Evolutionary conservation across 2,329 filamentous ascomycete species (phyloP).

Genomic region (Diaporthe citrichinensis): DNA sequence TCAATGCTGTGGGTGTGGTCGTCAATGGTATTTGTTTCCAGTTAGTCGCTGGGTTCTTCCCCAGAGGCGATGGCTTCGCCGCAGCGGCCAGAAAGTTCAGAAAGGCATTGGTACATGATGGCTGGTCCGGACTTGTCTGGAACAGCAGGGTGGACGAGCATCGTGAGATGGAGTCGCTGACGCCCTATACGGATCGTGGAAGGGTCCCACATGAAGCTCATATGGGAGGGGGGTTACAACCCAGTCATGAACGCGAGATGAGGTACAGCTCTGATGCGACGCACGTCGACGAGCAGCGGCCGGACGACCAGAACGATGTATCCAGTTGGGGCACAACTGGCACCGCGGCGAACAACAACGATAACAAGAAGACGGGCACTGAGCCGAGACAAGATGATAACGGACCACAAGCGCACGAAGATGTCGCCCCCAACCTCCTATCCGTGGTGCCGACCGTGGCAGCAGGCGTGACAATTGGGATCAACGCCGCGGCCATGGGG

Average conservation of each 20-base stretch:
- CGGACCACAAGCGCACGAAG: too few relatives aligned
- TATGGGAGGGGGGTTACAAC: not conserved
- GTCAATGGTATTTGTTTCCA: constrained; percentile 63
- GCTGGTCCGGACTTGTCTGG: not conserved
- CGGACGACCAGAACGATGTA: not conserved
- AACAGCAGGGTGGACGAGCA: not conserved
- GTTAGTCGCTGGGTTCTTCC: constrained; percentile 51
- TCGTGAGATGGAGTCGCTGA: not conserved
- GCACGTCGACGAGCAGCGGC: not conserved
- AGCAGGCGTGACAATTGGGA: constrained; percentile 66
- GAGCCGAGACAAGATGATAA: too few relatives aligned
- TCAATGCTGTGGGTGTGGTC: constrained; percentile 66
- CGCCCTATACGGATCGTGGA: too few relatives aligned
- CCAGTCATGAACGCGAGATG: not conserved
- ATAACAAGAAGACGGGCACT: not conserved
- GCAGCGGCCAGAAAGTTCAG: not conserved
- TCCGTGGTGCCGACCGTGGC: constrained; percentile 60
- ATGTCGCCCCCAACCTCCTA: not conserved
- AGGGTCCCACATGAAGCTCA: not conserved
- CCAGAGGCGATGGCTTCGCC: constrained; percentile 32
- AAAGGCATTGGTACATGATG: not conserved
- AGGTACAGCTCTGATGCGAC: constrained; percentile 34
- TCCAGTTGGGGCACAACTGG: not conserved
- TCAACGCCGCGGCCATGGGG: constrained; percentile 73
- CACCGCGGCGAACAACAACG: not conserved